phyloP scores from a whole-genome alignment of 2,329 filamentous ascomycete genomes.

The Penicillium freii region DNA sequence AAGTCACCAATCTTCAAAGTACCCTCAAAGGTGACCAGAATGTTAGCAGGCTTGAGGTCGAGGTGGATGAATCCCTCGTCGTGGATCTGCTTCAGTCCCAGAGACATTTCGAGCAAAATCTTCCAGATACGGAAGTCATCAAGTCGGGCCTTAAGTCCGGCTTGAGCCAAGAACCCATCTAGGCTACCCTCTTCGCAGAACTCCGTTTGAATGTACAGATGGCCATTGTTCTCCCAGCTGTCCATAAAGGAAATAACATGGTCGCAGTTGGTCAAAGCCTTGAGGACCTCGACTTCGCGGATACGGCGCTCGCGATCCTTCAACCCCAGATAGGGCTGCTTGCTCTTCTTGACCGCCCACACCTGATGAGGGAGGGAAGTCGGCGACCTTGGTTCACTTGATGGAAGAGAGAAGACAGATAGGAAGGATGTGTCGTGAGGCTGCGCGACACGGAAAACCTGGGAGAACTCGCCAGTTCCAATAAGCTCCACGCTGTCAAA shows the following conservation, averaged over 20 bases:
- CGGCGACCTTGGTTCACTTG: slow-evolving; percentile 51
- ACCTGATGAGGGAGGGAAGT: slow-evolving; percentile 59
- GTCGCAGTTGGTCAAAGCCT: slow-evolving; percentile 72
- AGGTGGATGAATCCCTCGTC: slow-evolving; percentile 75
- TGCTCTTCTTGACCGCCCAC: slow-evolving; percentile 92
- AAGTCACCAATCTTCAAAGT: slow-evolving; percentile 67
- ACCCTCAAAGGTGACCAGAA: slow-evolving; percentile 65
- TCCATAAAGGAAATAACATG: slow-evolving; percentile 83
- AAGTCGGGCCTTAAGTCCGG: slow-evolving; percentile 78
- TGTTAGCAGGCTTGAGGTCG: slow-evolving; percentile 65
- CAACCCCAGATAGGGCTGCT: slow-evolving; percentile 71
- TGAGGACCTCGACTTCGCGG: slow-evolving; percentile 77
- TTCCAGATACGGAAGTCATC: slow-evolving; percentile 99
- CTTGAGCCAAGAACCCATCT: slow-evolving; percentile 77
- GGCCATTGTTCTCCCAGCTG: slow-evolving; percentile 80
- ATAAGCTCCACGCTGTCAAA: slow-evolving; percentile 80
- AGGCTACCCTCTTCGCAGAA: slow-evolving; percentile 93
- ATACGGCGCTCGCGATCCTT: slow-evolving; percentile 81
- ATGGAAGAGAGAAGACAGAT: slow-evolving; percentile 48
- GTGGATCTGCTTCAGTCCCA: slow-evolving; percentile 87
- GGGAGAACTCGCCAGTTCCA: slow-evolving; percentile 88
- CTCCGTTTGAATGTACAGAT: slow-evolving; percentile 96
- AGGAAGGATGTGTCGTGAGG: slow-evolving; percentile 38
- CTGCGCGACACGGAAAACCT: slow-evolving; percentile 75
- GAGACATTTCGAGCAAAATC: slow-evolving; percentile 79